Base-by-base conservation (phyloP, 1,139 yeast species). In the Saccharomyces uvarum region DNA sequence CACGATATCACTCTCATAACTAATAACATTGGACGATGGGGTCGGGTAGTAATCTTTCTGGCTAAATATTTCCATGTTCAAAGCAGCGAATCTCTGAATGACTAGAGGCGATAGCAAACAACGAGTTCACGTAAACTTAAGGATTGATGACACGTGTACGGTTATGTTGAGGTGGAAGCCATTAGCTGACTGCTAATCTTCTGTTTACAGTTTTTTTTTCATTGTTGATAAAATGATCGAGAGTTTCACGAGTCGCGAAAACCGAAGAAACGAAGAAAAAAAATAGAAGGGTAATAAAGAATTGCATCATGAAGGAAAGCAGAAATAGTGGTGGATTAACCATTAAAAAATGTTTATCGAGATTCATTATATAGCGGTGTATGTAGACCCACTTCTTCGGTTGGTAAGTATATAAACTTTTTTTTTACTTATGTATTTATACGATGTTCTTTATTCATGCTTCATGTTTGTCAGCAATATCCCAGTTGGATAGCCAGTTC, bases 401-500 rank as follows among this genome's bases (percentile, higher is more conserved):
- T 3, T 38, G 44, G 24, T 38, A 9, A 13, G 11, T 38, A 38
- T 38, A 38, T 13, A 38, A 19, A 19, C 11, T 19, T 38, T 16
- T 38, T 38, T 16, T 38, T 38, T 38, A n/a, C 5, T 19, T 38
- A 38, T 38, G 44, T 38, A 19, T n/a, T 38, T 16, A 9, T 19
- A 38, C 44, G 26, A 38, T 38, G 44, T 16, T 19, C 44, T 38
- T 38, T 4, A 38, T 38, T 38, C 44, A 38, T 38, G 44, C 44
- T 16, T 38, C 44, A 3, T 38, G 33, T 29, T 54, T 56, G 27
- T 55, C 50, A 21, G 70, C 67, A 49, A 84, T 78, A 65, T 79
- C 79, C 99, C 99, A 93, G 5, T 88, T 74, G 44, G 77, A 72
- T 63, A 93, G 77, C 80, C 93, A 79, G 70, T 87, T 83, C 74